phyloP scores from a whole-genome alignment of 2,329 filamentous ascomycete species.

The Diaporthe destruens region DNA sequence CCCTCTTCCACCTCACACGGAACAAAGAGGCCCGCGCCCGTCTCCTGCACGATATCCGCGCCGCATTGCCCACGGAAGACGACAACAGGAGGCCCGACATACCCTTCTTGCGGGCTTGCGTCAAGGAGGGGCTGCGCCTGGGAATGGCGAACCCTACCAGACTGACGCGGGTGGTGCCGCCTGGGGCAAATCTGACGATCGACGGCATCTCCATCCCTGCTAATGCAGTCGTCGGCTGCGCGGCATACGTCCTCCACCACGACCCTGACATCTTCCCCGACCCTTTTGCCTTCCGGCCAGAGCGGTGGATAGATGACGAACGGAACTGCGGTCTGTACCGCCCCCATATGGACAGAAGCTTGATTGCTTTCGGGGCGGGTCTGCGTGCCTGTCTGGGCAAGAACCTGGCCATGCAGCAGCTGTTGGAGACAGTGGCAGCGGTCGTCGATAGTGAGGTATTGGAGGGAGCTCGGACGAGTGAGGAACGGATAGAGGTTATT shows the following conservation, averaged over 20 bases:
- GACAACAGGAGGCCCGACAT: constrained; percentile 64
- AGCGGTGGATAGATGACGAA: constrained; percentile 43
- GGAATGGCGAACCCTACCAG: constrained; percentile 43
- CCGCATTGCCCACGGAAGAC: constrained; percentile 58
- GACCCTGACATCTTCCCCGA: constrained; percentile 44
- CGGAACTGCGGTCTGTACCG: neutral
- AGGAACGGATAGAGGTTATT: constrained; percentile 35
- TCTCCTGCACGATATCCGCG: constrained; percentile 61
- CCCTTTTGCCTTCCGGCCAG: constrained; percentile 42
- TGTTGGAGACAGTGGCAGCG: constrained; percentile 16
- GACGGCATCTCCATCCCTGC: constrained; percentile 65
- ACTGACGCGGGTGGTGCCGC: constrained; percentile 39
- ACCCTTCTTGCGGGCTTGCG: constrained; percentile 55
- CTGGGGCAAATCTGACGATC: constrained; percentile 49
- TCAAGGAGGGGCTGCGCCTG: constrained; percentile 44
- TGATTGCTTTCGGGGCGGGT: constrained; percentile 45
- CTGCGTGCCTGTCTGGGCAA: constrained; percentile 44
- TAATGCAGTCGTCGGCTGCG: constrained; percentile 73
- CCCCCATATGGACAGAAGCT: constrained; percentile 11
- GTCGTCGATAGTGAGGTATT: constrained; percentile 29
- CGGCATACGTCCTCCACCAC: constrained; percentile 70
- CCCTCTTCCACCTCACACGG: constrained; percentile 71
- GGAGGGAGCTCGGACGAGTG: constrained; percentile 23
- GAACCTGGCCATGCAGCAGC: constrained; percentile 42
- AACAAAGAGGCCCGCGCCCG: constrained; percentile 60